Conservation (phyloP, 345 rosid species). For the Reutealis trisperma region DNA sequence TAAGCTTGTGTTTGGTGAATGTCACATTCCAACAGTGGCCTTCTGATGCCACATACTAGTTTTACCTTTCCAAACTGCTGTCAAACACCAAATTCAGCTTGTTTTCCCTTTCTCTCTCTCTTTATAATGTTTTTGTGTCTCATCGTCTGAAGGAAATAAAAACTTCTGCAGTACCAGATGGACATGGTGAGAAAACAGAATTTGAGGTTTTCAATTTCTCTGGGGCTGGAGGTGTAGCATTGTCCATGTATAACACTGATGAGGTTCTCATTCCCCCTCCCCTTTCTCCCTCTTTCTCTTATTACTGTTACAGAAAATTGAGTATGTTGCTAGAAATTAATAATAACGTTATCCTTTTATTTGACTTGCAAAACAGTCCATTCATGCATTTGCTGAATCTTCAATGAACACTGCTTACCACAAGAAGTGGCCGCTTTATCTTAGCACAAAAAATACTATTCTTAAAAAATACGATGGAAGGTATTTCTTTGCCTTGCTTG, state of each 20-base stretch:
- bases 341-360: slow-evolving; percentile 2
- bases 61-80: neutral
- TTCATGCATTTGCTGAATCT: slow-evolving; percentile 88
- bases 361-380: slow-evolving; percentile 57
- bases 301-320: neutral
- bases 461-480: slow-evolving; percentile 99
- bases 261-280: slow-evolving; percentile 49
- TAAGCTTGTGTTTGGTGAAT: slow-evolving; percentile 82
- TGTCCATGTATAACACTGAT: slow-evolving; percentile 95
- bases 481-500: slow-evolving; percentile 32
- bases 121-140: neutral
- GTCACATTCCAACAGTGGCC: neutral
- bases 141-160: neutral
- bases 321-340: slow-evolving; percentile 1
- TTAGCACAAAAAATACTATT: slow-evolving; percentile 96
- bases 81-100: neutral
- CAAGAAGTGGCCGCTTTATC: slow-evolving; percentile 99
- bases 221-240: slow-evolving; percentile 90
- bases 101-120: neutral
- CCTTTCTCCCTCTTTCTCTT: neutral
- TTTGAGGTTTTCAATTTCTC: slow-evolving; percentile 79
- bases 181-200: slow-evolving; percentile 62
- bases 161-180: slow-evolving; percentile 63
- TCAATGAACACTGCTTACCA: slow-evolving; percentile 89
- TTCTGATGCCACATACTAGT: neutral